Percentiles rank a stretch among this genome's conserved stretches.
Conservation (phyloP, 2,329 filamentous ascomycete genomes). For the Exophiala viscosa region DNA sequence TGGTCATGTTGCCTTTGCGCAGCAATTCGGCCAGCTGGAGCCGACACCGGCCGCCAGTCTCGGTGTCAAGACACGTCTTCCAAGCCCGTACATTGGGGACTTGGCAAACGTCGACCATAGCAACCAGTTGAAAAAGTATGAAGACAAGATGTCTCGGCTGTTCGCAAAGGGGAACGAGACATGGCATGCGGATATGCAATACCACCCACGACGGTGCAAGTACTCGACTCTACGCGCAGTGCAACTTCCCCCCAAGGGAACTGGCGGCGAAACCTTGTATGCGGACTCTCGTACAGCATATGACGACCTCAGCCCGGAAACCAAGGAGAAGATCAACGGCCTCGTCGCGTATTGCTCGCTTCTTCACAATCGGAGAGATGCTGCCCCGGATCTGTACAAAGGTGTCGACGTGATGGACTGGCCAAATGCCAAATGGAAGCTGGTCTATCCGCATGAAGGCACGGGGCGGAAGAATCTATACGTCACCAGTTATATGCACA, state of each 20-base stretch:
- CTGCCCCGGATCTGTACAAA: conserved; percentile 2
- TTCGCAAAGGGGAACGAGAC: conserved; percentile 1
- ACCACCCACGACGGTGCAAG: neutral
- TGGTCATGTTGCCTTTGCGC: neutral
- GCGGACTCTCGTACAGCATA: conserved; percentile 6
- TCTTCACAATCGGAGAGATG: neutral
- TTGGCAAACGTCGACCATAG: neutral
- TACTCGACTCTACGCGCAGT: neutral
- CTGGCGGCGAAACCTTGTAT: neutral
- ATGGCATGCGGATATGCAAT: conserved; percentile 3
- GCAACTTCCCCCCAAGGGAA: neutral
- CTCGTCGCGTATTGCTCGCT: conserved; percentile 1
- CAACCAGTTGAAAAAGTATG: neutral
- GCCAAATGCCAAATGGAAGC: neutral
- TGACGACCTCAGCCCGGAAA: conserved; percentile 2
- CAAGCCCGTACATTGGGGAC: neutral
- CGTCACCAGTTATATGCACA: neutral
- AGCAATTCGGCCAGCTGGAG: conserved; percentile 2
- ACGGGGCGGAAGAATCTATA: neutral
- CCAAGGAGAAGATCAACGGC: neutral
- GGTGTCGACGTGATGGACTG: neutral
- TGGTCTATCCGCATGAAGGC: neutral
- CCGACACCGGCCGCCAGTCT: neutral
- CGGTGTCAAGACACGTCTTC: neutral
- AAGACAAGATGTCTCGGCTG: neutral